A percentile compares a stretch with the other conserved stretches of the same genome.
These are phyloP conservation scores for Jaapia argillacea DNA, from an alignment of 768 basidiomycete species.

Conservation along the genomic window DNA sequence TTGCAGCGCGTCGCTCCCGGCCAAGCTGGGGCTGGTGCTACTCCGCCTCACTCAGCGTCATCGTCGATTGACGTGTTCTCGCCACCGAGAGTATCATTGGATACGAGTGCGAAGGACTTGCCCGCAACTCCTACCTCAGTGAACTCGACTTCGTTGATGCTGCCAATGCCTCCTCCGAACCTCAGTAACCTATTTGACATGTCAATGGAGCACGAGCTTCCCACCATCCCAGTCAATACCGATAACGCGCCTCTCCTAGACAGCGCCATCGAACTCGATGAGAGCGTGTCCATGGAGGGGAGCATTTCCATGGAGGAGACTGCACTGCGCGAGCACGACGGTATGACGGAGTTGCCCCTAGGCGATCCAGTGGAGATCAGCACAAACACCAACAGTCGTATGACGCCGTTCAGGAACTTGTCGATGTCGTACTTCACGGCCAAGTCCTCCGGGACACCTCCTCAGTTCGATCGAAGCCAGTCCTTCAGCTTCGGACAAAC, in stretches of 20 bases:
- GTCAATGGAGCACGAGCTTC: constrained; percentile 44
- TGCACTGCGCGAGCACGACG: constrained; percentile 3
- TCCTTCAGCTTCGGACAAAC: constrained; percentile 62
- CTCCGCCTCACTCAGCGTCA: neutral
- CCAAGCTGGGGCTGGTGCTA: neutral
- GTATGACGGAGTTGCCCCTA: neutral
- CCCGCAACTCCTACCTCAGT: neutral
- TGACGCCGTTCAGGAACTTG: too few species aligned
- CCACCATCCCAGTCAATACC: constrained; percentile 27
- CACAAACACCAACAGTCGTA: neutral
- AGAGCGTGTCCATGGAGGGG: constrained; percentile 12
- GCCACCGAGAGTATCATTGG: neutral
- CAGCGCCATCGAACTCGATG: constrained; percentile 25
- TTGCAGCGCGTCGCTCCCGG: neutral
- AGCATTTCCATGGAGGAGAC: neutral
- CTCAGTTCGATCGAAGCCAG: constrained; percentile 42
- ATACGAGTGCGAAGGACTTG: too few species aligned
- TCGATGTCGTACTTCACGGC: neutral
- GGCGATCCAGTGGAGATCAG: constrained; percentile 8
- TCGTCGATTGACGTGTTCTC: constrained; percentile 8
- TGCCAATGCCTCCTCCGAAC: constrained; percentile 29
- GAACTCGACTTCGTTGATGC: neutral
- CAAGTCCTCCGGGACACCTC: constrained; percentile 15
- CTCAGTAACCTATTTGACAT: constrained; percentile 48
- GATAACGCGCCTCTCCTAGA: constrained; percentile 19